Conservation (phyloP, 2,329 filamentous ascomycete genomes). For the Stemphylium vesicarium region DNA sequence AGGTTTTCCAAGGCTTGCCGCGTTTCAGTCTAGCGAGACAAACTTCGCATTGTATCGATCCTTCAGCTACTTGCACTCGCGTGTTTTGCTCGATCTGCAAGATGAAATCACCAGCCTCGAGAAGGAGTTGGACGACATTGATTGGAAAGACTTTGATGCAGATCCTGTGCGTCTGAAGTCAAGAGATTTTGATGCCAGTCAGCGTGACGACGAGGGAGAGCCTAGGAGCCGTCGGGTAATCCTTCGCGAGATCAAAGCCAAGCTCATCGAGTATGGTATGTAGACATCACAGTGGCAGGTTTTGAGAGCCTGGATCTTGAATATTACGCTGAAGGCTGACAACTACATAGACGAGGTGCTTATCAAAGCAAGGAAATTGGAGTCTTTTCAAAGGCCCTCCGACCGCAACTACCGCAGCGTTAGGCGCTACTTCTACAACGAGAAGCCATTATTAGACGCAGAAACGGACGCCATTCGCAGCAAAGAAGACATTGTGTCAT, state of each 20-base stretch:
- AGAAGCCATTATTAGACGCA: constrained; percentile 45
- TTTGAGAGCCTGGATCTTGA: no score
- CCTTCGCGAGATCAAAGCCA: constrained; percentile 40
- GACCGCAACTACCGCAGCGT: constrained; percentile 51
- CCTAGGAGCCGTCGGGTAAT: constrained; percentile 34
- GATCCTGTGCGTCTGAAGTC: constrained; percentile 32
- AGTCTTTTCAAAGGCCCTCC: constrained; percentile 49
- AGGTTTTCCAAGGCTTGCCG: constrained; percentile 49
- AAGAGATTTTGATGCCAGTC: constrained; percentile 34
- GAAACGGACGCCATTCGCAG: constrained; percentile 47
- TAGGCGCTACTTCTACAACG: constrained; percentile 45
- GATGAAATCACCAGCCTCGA: constrained; percentile 48
- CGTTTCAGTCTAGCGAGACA: constrained; percentile 49
- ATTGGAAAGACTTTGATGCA: constrained; percentile 38
- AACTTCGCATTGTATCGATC: constrained; percentile 51
- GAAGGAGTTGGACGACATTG: constrained; percentile 45
- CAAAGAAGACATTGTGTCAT: constrained; percentile 51
- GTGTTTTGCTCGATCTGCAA: constrained; percentile 48
- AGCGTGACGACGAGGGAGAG: constrained; percentile 20
- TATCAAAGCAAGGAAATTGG: constrained; percentile 47
- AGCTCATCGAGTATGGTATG: constrained; percentile 46
- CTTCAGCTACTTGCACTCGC: constrained; percentile 50
- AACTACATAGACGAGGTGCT: constrained; percentile 42
- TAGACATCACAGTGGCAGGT: not conserved
- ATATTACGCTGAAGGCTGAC: not conserved